These are phyloP conservation scores for Apiospora saccharicola DNA, from an alignment of 2,329 filamentous ascomycete species.

Conservation along the genomic window DNA sequence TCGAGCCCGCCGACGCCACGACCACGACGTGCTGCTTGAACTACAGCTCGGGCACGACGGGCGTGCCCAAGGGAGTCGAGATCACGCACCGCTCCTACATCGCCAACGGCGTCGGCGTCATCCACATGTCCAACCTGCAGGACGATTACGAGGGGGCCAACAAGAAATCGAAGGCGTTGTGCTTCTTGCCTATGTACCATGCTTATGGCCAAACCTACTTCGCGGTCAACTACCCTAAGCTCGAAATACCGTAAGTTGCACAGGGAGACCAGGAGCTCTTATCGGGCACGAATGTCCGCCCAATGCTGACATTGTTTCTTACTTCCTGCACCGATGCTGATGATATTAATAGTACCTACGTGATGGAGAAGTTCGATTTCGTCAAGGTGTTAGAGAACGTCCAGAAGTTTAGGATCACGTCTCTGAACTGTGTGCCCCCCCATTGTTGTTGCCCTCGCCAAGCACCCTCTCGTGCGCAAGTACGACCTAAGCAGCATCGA, in stretches of 20 bases:
- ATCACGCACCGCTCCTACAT: constrained; percentile 82
- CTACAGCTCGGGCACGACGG: constrained; percentile 82
- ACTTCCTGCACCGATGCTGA: not conserved
- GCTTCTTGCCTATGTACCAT: constrained; percentile 81
- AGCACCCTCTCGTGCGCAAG: constrained; percentile 69
- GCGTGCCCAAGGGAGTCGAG: constrained; percentile 83
- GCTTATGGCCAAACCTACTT: constrained; percentile 77
- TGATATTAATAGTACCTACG: constrained; percentile 60
- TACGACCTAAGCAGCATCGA: constrained; percentile 75
- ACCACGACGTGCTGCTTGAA: constrained; percentile 73
- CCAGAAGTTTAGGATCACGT: constrained; percentile 72
- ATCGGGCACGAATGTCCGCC: not conserved
- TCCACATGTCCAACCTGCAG: constrained; percentile 54
- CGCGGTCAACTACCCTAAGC: constrained; percentile 63
- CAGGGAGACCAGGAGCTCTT: not conserved
- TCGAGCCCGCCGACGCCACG: constrained; percentile 58
- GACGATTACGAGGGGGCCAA: constrained; percentile 55
- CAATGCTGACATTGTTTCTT: not conserved
- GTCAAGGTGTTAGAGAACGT: constrained; percentile 73
- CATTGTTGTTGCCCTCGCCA: constrained; percentile 75
- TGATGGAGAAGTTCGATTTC: constrained; percentile 83
- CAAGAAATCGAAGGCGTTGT: constrained; percentile 56
- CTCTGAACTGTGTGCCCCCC: constrained; percentile 74
- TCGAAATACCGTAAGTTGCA: constrained; percentile 55
- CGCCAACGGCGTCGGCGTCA: constrained; percentile 70